A percentile compares a stretch with the other conserved stretches of the same genome.
Evolutionary conservation across 2,329 filamentous ascomycete species (phyloP).

Genomic region (Cryphonectria parasitica): DNA sequence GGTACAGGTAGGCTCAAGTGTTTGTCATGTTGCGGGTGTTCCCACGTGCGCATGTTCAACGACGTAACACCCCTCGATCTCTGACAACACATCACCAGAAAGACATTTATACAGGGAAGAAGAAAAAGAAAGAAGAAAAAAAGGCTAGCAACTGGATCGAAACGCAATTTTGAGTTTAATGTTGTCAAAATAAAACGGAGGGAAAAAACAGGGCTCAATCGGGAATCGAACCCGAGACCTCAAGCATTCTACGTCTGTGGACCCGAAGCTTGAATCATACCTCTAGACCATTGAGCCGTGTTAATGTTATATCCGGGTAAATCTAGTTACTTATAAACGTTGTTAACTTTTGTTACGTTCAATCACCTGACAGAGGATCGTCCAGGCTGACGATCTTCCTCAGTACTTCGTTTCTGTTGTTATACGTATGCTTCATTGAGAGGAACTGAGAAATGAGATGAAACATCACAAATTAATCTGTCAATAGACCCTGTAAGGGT

Average conservation of each 20-base stretch:
- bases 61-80: not conserved
- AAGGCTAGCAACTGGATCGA: too few relatives aligned
- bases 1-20: too few relatives aligned
- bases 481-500: not conserved
- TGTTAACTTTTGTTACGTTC: too few relatives aligned
- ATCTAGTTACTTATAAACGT: not conserved
- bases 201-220: not conserved
- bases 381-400: not conserved
- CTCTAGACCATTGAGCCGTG: slow-evolving; percentile 24
- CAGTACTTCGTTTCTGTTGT: not conserved
- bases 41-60: not conserved
- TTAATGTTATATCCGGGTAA: not conserved
- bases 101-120: too few relatives aligned
- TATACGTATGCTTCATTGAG: too few relatives aligned
- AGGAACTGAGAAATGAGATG: too few relatives aligned
- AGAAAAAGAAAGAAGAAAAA: not conserved
- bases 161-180: too few relatives aligned
- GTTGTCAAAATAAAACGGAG: too few relatives aligned
- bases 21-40: not conserved
- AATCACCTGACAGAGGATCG: too few relatives aligned
- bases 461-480: not conserved
- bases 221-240: slow-evolving; percentile 1
- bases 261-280: slow-evolving; percentile 28
- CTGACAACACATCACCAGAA: not conserved
- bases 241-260: not conserved